These are phyloP conservation scores for Telfairia occidentalis DNA, from an alignment of 331 rosid species.

Conservation along the genomic window DNA sequence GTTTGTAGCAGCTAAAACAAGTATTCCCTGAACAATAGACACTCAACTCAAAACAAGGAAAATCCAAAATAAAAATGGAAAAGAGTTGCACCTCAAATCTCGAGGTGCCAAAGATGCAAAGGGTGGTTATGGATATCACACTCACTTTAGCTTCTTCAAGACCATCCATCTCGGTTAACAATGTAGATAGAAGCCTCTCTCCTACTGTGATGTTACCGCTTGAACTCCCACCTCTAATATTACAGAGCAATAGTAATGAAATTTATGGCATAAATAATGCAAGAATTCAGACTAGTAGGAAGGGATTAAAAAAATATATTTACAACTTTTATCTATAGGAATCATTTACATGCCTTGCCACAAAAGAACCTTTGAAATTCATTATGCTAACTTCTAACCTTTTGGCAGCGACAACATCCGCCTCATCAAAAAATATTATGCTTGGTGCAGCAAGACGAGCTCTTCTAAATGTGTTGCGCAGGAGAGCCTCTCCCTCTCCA, in stretches of 20 bases:
- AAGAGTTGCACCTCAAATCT: neutral
- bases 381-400: conserved; percentile 36
- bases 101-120: conserved; percentile 1
- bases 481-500: conserved; percentile 87
- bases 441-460: conserved; percentile 90
- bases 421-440: conserved; percentile 86
- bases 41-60: conserved; percentile 2
- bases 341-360: neutral
- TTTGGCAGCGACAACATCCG: conserved; percentile 74
- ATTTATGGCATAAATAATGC: neutral
- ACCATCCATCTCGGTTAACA: conserved; percentile 95
- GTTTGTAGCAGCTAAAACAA: conserved; percentile 92
- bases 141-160: conserved; percentile 81
- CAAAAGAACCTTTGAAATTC: neutral
- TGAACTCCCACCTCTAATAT: conserved; percentile 70
- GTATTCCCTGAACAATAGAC: conserved; percentile 52
- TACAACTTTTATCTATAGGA: neutral
- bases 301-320: neutral
- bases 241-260: conserved; percentile 2
- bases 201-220: conserved; percentile 49
- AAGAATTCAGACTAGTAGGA: neutral
- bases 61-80: neutral
- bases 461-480: conserved; percentile 72
- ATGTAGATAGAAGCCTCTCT: conserved; percentile 87
- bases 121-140: neutral